Evolutionary conservation across 495 filamentous ascomycete genomes (phyloP).

Genomic region (Penicillium paradoxum): DNA sequence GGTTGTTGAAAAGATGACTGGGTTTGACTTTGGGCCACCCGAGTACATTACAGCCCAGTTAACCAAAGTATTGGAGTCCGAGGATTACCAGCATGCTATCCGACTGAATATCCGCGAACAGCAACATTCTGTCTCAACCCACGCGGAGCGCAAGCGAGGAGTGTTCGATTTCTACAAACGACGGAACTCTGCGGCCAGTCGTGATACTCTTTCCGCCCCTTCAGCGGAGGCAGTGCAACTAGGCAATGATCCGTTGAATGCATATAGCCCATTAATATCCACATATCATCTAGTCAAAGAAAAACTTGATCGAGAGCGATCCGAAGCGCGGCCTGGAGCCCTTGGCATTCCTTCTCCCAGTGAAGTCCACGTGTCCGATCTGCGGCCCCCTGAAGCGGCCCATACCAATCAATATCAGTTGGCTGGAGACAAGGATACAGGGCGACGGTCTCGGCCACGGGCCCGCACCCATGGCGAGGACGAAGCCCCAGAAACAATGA

Average conservation of each 20-base stretch:
- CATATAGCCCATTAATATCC: slow-evolving; percentile 87
- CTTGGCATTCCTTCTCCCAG: slow-evolving; percentile 52
- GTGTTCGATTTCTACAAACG: slow-evolving; percentile 98
- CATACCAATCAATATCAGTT: slow-evolving; percentile 90
- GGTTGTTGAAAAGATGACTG: slow-evolving; percentile 89
- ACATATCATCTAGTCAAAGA: slow-evolving; percentile 95
- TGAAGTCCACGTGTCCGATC: slow-evolving; percentile 67
- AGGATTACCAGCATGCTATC: slow-evolving; percentile 84
- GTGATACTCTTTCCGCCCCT: slow-evolving; percentile 80
- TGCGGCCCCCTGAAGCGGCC: slow-evolving; percentile 78
- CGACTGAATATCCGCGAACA: slow-evolving; percentile 61
- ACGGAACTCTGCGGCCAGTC: slow-evolving; percentile 75
- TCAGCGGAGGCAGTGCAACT: slow-evolving; percentile 79
- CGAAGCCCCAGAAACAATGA: slow-evolving; percentile 71
- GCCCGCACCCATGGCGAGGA: slow-evolving; percentile 95
- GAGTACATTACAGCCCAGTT: slow-evolving; percentile 79
- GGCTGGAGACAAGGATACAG: slow-evolving; percentile 72
- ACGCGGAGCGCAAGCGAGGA: slow-evolving; percentile 79
- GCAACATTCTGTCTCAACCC: slow-evolving; percentile 52
- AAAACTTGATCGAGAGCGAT: slow-evolving; percentile 78
- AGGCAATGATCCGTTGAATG: slow-evolving; percentile 86
- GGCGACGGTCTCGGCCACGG: slow-evolving; percentile 73
- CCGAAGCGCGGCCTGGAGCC: slow-evolving; percentile 58
- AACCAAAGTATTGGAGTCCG: slow-evolving; percentile 77
- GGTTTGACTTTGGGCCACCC: slow-evolving; percentile 90